Conservation (phyloP, 495 filamentous ascomycete species). For the Daldinia caldariorum region DNA sequence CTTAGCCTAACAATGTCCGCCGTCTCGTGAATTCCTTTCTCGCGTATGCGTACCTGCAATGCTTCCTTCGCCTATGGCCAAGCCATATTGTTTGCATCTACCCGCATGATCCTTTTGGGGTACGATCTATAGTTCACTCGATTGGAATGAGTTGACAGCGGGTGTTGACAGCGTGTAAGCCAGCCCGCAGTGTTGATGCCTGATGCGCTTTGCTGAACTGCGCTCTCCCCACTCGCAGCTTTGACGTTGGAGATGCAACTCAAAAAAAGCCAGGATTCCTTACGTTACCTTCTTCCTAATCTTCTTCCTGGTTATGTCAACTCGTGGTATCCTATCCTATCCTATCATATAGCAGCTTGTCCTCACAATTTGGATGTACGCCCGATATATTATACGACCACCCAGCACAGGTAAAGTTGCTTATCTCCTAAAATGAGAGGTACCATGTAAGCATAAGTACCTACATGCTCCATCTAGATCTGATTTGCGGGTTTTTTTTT, state of each 20-base stretch:
- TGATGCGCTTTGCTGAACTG: conserved; percentile 27
- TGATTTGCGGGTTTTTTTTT: neutral
- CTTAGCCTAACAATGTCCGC: neutral
- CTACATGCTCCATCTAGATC: neutral
- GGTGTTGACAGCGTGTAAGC: neutral
- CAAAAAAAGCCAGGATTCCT: conserved; percentile 8
- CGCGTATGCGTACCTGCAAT: conserved; percentile 15
- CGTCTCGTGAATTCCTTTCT: conserved; percentile 12
- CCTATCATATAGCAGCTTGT: conserved; percentile 5
- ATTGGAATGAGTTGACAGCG: conserved; percentile 3
- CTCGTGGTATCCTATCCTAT: conserved; percentile 33
- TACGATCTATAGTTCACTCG: conserved; percentile 4
- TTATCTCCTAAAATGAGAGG: neutral
- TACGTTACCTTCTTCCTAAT: conserved; percentile 11
- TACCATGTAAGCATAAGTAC: neutral
- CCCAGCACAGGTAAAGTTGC: neutral
- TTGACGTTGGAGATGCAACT: conserved; percentile 16
- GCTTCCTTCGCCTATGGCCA: conserved; percentile 17
- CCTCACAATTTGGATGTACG: conserved; percentile 13
- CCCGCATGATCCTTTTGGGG: conserved; percentile 37
- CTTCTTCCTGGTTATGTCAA: neutral
- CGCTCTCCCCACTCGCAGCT: neutral
- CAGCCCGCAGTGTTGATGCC: conserved; percentile 31
- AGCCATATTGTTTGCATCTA: conserved; percentile 11
- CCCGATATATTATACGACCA: conserved; percentile 10